Evolutionary conservation across 495 filamentous ascomycete genomes (phyloP), one percentile per base, ranked within the genome.

Genomic region (Hypoxylon rickii): DNA sequence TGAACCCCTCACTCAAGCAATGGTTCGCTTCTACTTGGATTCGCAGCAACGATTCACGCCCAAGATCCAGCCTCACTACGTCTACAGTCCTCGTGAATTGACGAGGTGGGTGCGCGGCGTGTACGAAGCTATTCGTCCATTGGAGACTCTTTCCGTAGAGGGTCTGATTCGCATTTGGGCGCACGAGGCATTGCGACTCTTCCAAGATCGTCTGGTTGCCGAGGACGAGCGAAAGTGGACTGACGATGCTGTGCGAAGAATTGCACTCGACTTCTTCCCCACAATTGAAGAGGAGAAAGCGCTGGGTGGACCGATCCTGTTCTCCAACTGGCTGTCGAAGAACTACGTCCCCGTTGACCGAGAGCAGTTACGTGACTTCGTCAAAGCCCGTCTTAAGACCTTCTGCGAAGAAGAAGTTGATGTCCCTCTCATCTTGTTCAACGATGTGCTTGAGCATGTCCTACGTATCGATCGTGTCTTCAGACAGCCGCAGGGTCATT

Each of bases 401-500:
- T 99, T 99, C 81, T 99, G 94, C 65, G 94, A 99, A 64, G 94
- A 99, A 81, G 94, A 99, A 67, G 92, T 99, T 16, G 94, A 99
- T 69, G 95, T 97, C 36, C 94, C 95, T 33, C 83, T 99, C 34
- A 92, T 99, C 51, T 75, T 97, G 42, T 99, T 97, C 78, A 96
- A 99, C 66, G 94, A 99, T 73, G 95, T 97, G 15, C 77, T 99
- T 45, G 94, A 99, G 65, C 94, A 99, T 69, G 95, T 97, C 17
- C 78, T 99, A 36, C 91, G 95, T 47, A 99, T 99, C 66, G 94
- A 99, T 72, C 87, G 94, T 67, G 94, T 99, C 40, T 99, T 99
- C 81, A 85, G 94, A 53, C 94, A 99, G 65, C 95, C 95, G 15
- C 94, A 99, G 68, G 94, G 94, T 22, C 94, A 99, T 80, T 78